phyloP scores from a whole-genome alignment of 2,329 filamentous ascomycete genomes.

The Aspergillus sp. region DNA sequence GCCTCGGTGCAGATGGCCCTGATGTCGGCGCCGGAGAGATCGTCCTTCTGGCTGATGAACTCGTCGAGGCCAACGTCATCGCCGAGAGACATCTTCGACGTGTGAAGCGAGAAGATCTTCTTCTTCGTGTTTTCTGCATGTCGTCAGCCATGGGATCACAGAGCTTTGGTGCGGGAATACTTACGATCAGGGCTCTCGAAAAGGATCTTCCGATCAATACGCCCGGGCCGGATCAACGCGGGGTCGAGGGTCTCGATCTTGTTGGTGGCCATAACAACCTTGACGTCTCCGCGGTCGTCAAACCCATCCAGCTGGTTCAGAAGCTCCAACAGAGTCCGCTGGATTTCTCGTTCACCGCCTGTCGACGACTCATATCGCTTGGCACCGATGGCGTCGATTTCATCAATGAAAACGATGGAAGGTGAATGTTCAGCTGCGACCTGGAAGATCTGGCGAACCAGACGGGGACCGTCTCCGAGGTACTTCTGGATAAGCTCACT shows the following conservation, averaged over 20 bases:
- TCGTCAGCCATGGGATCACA: slow-evolving; percentile 13
- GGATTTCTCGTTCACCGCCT: slow-evolving; percentile 91
- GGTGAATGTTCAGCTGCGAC: slow-evolving; percentile 93
- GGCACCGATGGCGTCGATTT: slow-evolving; percentile 97
- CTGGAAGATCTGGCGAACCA: slow-evolving; percentile 85
- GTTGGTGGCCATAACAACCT: slow-evolving; percentile 99
- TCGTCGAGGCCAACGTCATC: slow-evolving; percentile 97
- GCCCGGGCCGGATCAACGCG: slow-evolving; percentile 87
- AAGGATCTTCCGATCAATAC: slow-evolving; percentile 95
- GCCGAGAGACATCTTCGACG: slow-evolving; percentile 94
- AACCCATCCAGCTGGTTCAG: slow-evolving; percentile 98
- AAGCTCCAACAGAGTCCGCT: slow-evolving; percentile 96
- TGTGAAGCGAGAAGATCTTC: slow-evolving; percentile 98
- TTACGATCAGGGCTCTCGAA: slow-evolving; percentile 63
- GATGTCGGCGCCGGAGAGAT: slow-evolving; percentile 93
- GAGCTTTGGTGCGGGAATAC: slow-evolving; percentile 15
- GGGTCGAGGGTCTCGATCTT: slow-evolving; percentile 98
- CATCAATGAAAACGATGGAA: slow-evolving; percentile 97
- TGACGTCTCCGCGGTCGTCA: slow-evolving; percentile 96
- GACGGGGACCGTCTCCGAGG: slow-evolving; percentile 83
- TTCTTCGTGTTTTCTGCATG: slow-evolving; percentile 68
- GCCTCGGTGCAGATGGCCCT: slow-evolving; percentile 98
- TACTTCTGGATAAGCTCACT: slow-evolving; percentile 99
- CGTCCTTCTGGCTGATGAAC: slow-evolving; percentile 97
- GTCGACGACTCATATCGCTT: slow-evolving; percentile 98